Base-by-base conservation (phyloP, 2,329 filamentous ascomycete genomes). In the Pestalotiopsis sp. region DNA sequence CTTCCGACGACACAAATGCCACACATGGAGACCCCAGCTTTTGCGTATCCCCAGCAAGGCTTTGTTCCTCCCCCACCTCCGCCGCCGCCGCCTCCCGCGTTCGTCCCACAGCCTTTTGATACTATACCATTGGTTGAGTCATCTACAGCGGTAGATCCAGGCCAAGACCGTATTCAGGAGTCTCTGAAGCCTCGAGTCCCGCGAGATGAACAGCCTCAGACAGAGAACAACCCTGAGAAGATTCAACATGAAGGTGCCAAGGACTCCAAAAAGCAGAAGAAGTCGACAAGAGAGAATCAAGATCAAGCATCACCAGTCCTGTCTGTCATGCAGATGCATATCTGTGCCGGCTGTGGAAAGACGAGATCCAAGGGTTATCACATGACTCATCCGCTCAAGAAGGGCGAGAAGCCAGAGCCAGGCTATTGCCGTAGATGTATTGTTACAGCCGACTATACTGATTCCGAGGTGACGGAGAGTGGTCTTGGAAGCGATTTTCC, bases 311-410 rank as follows among this genome's bases (percentile, higher is more conserved):
- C 59, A n/a, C 59, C 65, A 2, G 23, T 12, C 11, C 49, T 13
- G 1, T 27, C 39, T 4, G 25, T 31, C 2, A 23, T 17, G 38
- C 38, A 62, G 23, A 70, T 59, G 41, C 69, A 70, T 38, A 36
- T 69, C 1, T 70, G 69, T 52, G 67, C 67, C 13, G 69, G 64
- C 14, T 70, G 69, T 60, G 69, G 69, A 13, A 69, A 67, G 45
- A 60, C 27, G 17, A 56, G 69, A 67, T 70, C 69, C 4, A 59
- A 60, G 17, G 69, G 69, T 6, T 70, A 70, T n/a, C 69, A 70
- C 31, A 67, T 70, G 60, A 62, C 64, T n/a, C 65, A 70, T 23
- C 59, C 31, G 13, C 52, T 70, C 13, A 67, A 68, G 27, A 25
- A 20, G n/a, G 69, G 65, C 6, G 67, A 69, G 39, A 20, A 17